Evolutionary conservation across 306 rosid genomes (phyloP), one percentile per base, ranked within the genome.

Genomic region (Quercus robur): DNA sequence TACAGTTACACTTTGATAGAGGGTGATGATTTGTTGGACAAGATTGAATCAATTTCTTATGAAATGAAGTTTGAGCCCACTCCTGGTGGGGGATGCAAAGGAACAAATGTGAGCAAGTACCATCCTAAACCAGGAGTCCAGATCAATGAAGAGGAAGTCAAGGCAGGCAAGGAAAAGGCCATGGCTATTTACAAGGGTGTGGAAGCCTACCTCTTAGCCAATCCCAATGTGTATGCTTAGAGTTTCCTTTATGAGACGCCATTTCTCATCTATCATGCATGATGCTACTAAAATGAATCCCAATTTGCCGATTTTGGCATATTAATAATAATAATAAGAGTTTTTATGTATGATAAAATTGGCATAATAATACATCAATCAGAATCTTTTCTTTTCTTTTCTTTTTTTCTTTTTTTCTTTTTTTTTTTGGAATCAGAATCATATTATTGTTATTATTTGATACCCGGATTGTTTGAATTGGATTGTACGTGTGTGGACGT

Each of bases 71-170:
- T 84, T 1, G 87, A 86, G 59, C 3, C 82, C 30, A 72, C 15
- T 75, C 57, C 64, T 38, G 72, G 75, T 26, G 86, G 82, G 17
- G 87, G 90, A 59, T 15, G 64, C 84, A 81, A 81, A 64, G 33
- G 31, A 49, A 78, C 77, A 77, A 69, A 25, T 69, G 70, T 76
- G 0, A 81, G 70, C 66, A 84, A 78, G 69, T 84, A 76, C 74
- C 69, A 81, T 33, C 86, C 82, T 3, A 87, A 81, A 79, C 59
- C 31, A n/a, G 87, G 84, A 6, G 82, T 78, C 84, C 84, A 63
- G 51, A 81, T 86, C 70, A 84, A 84, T 72, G 86, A 86, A 55
- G 80, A 84, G 51, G 87, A 86, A 67, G 49, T 84, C 63, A 84
- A 84, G 78, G 84, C 44, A 71, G 51, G 38, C 1, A 81, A 18